Conservation (phyloP, 148 eudicot genomes). For the Camellia lanceoleosa region DNA sequence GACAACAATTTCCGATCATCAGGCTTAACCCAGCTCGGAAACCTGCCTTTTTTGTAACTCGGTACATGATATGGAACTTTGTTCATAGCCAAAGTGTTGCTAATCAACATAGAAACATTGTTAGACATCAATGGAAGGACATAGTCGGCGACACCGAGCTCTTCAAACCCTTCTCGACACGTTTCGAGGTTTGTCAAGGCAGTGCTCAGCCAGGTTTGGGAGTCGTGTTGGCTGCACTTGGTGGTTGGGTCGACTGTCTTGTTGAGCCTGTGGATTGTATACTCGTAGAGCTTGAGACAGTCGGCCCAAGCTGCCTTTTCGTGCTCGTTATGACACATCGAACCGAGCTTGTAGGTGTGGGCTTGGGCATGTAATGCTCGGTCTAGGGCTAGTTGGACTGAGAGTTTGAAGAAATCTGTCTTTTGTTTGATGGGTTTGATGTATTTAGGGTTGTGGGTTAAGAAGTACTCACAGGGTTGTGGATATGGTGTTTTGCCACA, state of each 20-base stretch:
- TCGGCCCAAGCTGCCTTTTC: constrained; percentile 70
- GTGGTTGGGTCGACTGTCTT: constrained; percentile 26
- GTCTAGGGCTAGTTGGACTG: constrained; percentile 39
- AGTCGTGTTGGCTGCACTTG: constrained; percentile 30
- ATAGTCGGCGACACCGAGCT: constrained; percentile 36
- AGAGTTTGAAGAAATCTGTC: constrained; percentile 44
- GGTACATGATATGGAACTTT: constrained; percentile 15
- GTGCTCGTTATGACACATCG: constrained; percentile 25
- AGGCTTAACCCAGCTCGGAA: constrained; percentile 50
- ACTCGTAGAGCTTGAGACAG: constrained; percentile 62
- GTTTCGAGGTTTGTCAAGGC: constrained; percentile 68
- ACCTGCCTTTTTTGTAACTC: constrained; percentile 25
- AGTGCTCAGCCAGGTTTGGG: constrained; percentile 78
- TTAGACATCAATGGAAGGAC: constrained; percentile 30
- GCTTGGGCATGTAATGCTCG: constrained; percentile 30
- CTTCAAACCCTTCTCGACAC: constrained; percentile 52
- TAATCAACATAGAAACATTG: constrained; percentile 51
- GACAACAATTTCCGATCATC: constrained; percentile 53
- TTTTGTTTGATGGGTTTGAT: constrained; percentile 26
- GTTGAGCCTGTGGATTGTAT: constrained; percentile 48
- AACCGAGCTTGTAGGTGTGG: constrained; percentile 29
- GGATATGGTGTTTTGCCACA: constrained; percentile 73
- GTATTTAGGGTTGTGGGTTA: constrained; percentile 33
- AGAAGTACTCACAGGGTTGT: constrained; percentile 50
- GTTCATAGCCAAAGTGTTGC: constrained; percentile 64